phyloP scores from a whole-genome alignment of 257 asterid genomes.

The Jaltomata sinuosa region DNA sequence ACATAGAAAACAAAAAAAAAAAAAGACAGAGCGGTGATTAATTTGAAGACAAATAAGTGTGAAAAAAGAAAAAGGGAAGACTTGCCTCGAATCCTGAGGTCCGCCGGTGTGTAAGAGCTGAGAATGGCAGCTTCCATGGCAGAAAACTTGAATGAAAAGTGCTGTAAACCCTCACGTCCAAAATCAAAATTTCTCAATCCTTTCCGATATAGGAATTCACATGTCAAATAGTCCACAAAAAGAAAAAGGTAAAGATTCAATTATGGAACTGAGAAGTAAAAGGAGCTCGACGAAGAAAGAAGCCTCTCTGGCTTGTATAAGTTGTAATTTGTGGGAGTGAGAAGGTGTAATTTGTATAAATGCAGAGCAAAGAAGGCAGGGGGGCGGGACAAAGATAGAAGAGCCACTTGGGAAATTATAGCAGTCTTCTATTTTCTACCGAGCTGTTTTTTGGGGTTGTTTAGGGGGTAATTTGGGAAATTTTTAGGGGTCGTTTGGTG shows the following conservation, averaged over 20 bases:
- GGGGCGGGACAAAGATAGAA: neutral
- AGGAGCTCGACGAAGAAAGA: neutral
- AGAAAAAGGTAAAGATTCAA: neutral
- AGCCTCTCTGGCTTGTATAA: neutral
- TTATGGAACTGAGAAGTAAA: neutral
- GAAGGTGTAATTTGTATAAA: neutral
- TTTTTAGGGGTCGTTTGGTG: too few species aligned
- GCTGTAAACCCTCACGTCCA: neutral
- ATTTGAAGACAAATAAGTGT: neutral
- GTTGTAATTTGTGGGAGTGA: too few species aligned
- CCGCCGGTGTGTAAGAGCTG: conserved; percentile 24
- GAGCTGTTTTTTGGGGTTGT: too few species aligned
- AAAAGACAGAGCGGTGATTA: too few species aligned
- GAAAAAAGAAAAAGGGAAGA: neutral
- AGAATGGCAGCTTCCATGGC: conserved; percentile 56
- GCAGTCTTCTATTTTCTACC: too few species aligned
- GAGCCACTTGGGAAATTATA: too few species aligned
- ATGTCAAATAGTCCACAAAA: neutral
- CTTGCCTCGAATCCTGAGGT: conserved; percentile 18
- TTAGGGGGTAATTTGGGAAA: too few species aligned
- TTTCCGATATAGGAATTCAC: neutral
- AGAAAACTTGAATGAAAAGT: neutral
- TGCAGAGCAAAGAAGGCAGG: neutral
- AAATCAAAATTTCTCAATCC: neutral
- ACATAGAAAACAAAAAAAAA: too few species aligned